Evolutionary conservation across 225 moss, liverwort and hornwort genomes (phyloP), one percentile per base, ranked within the genome.

Genomic region (Marchantia paleacea): DNA sequence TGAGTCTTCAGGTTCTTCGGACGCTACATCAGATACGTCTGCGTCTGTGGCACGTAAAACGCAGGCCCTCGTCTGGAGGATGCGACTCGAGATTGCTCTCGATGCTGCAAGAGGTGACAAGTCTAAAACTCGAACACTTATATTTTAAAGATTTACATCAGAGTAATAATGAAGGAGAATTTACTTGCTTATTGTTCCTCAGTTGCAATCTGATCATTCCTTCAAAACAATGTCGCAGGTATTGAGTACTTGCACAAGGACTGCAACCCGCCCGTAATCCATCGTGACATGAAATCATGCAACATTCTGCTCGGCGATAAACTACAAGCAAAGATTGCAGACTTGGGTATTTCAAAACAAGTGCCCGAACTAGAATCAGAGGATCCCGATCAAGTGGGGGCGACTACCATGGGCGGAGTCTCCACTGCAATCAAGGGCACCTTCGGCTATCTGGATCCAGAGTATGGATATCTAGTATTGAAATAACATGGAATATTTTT

Each of bases 281-380:
- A 84, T 75, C 63, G 87, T 30, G 87, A 87, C 63, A 78, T 87
- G 15, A 87, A 87, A 26, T 80, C 81, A 75, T 81, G 77, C 58
- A 87, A 87, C 75, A 84, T 84, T 18, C 65, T 82, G 24, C 75
- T 84, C 22, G 82, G 68, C 7, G 71, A 80, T 3, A 84, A 65
- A 50, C 68, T 75, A 72, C 49, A 64, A 39, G 84, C 78, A 29
- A 84, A 81, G 72, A 79, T 87, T 52, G 80, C 73, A 30, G 86
- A 86, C 67, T 76, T 86, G 54, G 86, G 86, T 12, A 79, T 86
- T 13, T 86, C 86, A 13, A 80, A 76, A 64, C 74, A 79, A 25
- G 51, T 20, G 31, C 31, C 76, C 18, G 76, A 73, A 19, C 72
- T 69, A 24, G 47, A 22, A 25, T 12, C 80, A 20, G 54, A 58